phyloP scores from a whole-genome alignment of 2,329 filamentous ascomycete genomes.

The Huntiella omanensis region DNA sequence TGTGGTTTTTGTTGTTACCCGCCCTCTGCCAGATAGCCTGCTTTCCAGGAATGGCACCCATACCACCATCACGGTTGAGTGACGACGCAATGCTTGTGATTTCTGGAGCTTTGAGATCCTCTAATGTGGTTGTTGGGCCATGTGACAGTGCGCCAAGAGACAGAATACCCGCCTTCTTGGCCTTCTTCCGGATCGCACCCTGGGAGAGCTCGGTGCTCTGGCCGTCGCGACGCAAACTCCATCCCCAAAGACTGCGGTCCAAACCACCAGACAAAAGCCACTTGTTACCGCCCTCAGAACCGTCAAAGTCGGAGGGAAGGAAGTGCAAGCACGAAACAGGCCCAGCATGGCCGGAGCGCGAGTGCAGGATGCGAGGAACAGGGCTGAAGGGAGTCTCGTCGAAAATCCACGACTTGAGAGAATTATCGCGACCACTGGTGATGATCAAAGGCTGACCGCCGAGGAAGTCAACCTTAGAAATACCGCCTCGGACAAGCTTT shows the following conservation, averaged over 20 bases:
- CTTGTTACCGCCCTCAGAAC: slow-evolving; percentile 72
- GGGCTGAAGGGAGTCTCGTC: slow-evolving; percentile 81
- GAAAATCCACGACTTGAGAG: slow-evolving; percentile 90
- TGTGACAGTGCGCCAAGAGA: slow-evolving; percentile 35
- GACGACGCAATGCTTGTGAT: slow-evolving; percentile 85
- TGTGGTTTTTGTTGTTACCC: slow-evolving; percentile 28
- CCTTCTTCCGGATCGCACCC: slow-evolving; percentile 69
- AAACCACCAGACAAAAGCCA: slow-evolving; percentile 82
- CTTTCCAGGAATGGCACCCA: slow-evolving; percentile 63
- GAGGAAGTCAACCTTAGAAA: slow-evolving; percentile 79
- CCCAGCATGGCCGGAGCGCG: slow-evolving; percentile 72
- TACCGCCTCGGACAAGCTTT: slow-evolving; percentile 46
- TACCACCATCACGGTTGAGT: slow-evolving; percentile 84
- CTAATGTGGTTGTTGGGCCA: slow-evolving; percentile 44
- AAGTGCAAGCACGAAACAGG: slow-evolving; percentile 71
- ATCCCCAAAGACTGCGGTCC: slow-evolving; percentile 88
- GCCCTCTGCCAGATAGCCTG: slow-evolving; percentile 55
- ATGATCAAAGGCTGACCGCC: slow-evolving; percentile 75
- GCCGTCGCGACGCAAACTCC: slow-evolving; percentile 84
- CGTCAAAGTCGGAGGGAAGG: slow-evolving; percentile 73
- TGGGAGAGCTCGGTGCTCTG: slow-evolving; percentile 90
- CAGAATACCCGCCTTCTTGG: slow-evolving; percentile 67
- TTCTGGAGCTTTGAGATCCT: slow-evolving; percentile 71
- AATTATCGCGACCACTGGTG: slow-evolving; percentile 83
- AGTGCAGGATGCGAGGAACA: slow-evolving; percentile 67